phyloP scores from a whole-genome alignment of 2,329 filamentous ascomycete species.

The Arthrobotrys iridis region DNA sequence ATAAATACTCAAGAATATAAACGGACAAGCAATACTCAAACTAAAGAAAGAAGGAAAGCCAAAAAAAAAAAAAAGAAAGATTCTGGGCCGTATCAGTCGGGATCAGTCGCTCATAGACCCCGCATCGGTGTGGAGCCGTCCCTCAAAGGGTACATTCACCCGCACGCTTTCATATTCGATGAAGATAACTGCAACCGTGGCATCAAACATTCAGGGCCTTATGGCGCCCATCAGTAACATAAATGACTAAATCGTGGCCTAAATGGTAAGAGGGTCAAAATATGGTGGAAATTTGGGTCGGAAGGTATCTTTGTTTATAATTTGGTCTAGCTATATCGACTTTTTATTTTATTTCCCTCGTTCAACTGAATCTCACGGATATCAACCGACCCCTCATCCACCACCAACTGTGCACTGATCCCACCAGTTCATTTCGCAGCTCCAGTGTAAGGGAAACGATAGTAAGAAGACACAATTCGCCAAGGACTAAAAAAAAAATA shows the following conservation, averaged over 20 bases:
- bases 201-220: background rate
- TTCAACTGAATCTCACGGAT: conserved; percentile 6
- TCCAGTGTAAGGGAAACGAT: conserved; percentile 5
- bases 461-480: conserved; percentile 25
- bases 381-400: background rate
- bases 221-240: background rate
- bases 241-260: background rate
- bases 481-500: conserved; percentile 3
- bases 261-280: background rate
- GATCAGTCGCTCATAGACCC: background rate
- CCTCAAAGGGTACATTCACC: background rate
- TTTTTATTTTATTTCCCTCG: background rate
- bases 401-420: background rate
- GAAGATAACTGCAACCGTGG: conserved; percentile 7
- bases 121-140: conserved; percentile 1
- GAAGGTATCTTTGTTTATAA: conserved; percentile 21
- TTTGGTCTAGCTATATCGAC: conserved; percentile 19
- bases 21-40: too few species aligned
- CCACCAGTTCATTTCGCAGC: conserved; percentile 1
- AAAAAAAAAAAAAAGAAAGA: background rate
- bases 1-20: background rate
- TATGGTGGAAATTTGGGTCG: background rate
- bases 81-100: background rate
- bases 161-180: background rate
- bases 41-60: too few species aligned